Percentiles rank a stretch among this genome's conserved stretches.
Evolutionary conservation across 768 basidiomycete genomes (phyloP).

Genomic region (Boletus edulis): DNA sequence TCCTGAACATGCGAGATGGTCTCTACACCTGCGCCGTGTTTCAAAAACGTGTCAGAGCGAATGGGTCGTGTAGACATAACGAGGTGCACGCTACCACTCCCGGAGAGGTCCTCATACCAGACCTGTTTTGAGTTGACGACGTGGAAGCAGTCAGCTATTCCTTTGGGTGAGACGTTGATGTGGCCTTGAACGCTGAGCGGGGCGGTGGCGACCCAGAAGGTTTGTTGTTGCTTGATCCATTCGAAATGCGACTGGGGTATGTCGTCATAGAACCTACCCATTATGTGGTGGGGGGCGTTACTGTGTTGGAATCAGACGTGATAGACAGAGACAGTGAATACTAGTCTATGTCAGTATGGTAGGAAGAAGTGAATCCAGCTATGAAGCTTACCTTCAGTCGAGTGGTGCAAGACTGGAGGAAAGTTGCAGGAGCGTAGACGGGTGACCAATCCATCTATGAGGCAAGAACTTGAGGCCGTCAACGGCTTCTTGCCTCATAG

Average conservation of each 20-base stretch:
- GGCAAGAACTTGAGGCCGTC: no score
- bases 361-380: no score
- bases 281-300: neutral
- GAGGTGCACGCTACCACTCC: conserved; percentile 48
- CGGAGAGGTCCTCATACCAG: conserved; percentile 74
- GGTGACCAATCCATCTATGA: no score
- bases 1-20: conserved; percentile 62
- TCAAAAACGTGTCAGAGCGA: neutral
- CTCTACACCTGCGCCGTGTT: conserved; percentile 45
- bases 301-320: no score
- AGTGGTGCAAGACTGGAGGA: no score
- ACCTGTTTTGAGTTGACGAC: conserved; percentile 51
- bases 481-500: no score
- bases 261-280: conserved; percentile 52
- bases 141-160: conserved; percentile 62
- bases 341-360: no score
- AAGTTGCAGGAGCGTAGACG: no score
- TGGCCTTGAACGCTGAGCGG: conserved; percentile 57
- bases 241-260: conserved; percentile 52
- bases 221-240: conserved; percentile 62
- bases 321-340: no score
- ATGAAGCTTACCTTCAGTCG: no score
- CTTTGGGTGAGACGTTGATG: conserved; percentile 70
- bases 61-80: neutral
- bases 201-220: conserved; percentile 73